Percentiles rank a stretch among this genome's conserved stretches.
phyloP scores from a whole-genome alignment of 2,329 filamentous ascomycete species.

The Cladosporium sphaerospermum region DNA sequence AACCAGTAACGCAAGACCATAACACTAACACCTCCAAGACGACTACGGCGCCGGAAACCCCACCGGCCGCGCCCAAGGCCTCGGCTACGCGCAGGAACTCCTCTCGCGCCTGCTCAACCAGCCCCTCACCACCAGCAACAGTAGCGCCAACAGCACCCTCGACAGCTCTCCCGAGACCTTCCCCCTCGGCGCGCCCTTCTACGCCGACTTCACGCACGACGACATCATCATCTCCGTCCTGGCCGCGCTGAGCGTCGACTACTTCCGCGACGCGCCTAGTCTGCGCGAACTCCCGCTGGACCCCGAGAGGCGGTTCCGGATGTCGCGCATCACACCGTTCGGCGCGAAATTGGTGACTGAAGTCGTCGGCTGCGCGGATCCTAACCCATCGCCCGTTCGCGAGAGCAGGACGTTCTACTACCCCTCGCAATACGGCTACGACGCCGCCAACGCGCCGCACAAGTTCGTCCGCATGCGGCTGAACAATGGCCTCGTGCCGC shows the following conservation, averaged over 20 bases:
- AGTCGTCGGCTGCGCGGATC: conserved; percentile 45
- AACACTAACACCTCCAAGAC: not conserved
- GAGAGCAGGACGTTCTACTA: conserved; percentile 38
- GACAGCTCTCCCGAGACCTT: conserved; percentile 42
- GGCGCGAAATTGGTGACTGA: conserved; percentile 51
- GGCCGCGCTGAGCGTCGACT: conserved; percentile 49
- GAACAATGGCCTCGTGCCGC: conserved; percentile 45
- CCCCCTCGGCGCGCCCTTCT: conserved; percentile 44
- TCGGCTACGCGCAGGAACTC: conserved; percentile 49
- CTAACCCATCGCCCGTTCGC: conserved; percentile 36
- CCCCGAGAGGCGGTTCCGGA: conserved; percentile 42
- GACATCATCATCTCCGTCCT: conserved; percentile 47
- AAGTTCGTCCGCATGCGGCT: conserved; percentile 47
- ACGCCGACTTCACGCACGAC: conserved; percentile 50
- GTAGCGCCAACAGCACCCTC: conserved; percentile 47
- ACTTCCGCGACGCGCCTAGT: conserved; percentile 45
- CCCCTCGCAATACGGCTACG: conserved; percentile 42
- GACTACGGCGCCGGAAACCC: conserved; percentile 42
- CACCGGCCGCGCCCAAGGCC: conserved; percentile 47
- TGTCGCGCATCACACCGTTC: conserved; percentile 50
- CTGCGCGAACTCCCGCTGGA: conserved; percentile 39
- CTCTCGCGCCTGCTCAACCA: conserved; percentile 43
- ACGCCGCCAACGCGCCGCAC: conserved; percentile 33
- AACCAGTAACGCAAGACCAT: too few relatives aligned
- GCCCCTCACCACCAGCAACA: conserved; percentile 44